Conservation (phyloP, 495 filamentous ascomycete species). For the Xylona heveae region DNA sequence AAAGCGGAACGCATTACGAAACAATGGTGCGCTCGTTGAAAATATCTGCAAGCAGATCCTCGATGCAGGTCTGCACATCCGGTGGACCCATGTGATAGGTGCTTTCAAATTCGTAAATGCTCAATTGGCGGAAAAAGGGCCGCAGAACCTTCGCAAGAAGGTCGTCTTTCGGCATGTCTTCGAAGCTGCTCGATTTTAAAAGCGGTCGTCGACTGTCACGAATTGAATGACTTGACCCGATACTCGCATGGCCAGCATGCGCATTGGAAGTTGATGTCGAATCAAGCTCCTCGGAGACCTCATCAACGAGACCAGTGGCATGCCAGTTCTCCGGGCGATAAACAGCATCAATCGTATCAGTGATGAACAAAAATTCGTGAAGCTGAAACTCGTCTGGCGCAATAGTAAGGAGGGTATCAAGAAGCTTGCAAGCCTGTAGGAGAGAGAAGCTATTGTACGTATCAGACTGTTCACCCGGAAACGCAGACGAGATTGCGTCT, state of each 20-base stretch:
- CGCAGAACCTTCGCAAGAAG: conserved; percentile 35
- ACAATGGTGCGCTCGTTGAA: conserved; percentile 57
- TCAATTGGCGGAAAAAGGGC: conserved; percentile 80
- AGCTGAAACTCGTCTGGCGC: conserved; percentile 91
- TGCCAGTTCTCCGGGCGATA: conserved; percentile 57
- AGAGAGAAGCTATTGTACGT: conserved; percentile 53
- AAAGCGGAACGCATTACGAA: too few species aligned
- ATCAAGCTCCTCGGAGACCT: conserved; percentile 61
- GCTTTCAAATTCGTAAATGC: conserved; percentile 78
- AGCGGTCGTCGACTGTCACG: conserved; percentile 11
- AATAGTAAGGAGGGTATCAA: conserved; percentile 66
- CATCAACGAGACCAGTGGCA: conserved; percentile 63
- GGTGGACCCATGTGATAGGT: conserved; percentile 64
- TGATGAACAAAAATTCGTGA: conserved; percentile 89
- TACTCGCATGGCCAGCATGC: conserved; percentile 1
- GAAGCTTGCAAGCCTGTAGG: conserved; percentile 78
- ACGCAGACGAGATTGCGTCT: conserved; percentile 55
- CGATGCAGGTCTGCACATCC: conserved; percentile 46
- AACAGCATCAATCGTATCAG: conserved; percentile 91
- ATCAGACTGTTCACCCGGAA: conserved; percentile 47
- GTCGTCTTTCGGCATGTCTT: conserved; percentile 12
- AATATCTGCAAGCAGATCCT: conserved; percentile 53
- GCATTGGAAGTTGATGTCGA: conserved; percentile 14
- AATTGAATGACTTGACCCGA: too few species aligned
- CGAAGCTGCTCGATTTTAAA: conserved; percentile 6